phyloP scores from a whole-genome alignment of 495 filamentous ascomycete species.

The Talaromyces stipitatus region DNA sequence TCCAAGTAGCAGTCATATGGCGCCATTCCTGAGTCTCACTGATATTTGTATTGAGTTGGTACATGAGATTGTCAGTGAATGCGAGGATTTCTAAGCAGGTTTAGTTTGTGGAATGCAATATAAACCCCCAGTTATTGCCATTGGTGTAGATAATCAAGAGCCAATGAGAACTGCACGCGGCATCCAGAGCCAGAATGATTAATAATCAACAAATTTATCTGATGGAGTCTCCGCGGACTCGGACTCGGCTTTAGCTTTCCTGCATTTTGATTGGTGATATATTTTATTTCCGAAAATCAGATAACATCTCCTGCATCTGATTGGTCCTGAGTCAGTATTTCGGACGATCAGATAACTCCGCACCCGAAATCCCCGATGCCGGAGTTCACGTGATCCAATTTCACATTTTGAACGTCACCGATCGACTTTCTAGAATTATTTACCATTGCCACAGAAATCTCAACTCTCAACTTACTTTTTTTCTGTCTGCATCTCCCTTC shows the following conservation, averaged over 20 bases:
- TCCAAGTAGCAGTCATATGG: conserved; percentile 15
- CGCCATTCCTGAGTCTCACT: conserved; percentile 13
- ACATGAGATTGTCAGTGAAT: not conserved
- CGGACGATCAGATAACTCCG: not conserved
- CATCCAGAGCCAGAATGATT: not conserved
- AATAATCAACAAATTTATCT: not conserved
- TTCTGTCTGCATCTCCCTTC: no score
- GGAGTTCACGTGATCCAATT: not conserved
- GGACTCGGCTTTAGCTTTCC: not conserved
- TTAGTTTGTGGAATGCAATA: no score
- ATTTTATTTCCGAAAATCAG: not conserved
- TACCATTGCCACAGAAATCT: no score
- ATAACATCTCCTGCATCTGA: not conserved
- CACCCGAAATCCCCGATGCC: not conserved
- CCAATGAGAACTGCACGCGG: no score
- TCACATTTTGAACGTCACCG: not conserved
- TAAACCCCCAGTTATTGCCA: no score
- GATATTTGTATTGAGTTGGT: not conserved
- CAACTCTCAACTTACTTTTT: not conserved
- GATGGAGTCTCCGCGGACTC: not conserved
- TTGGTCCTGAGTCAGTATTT: not conserved
- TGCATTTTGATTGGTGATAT: not conserved
- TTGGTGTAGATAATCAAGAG: not conserved
- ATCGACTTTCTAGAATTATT: not conserved
- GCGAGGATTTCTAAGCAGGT: no score